phyloP scores from a whole-genome alignment of 148 eudicot genomes.

The Vaccinium darrowii region DNA sequence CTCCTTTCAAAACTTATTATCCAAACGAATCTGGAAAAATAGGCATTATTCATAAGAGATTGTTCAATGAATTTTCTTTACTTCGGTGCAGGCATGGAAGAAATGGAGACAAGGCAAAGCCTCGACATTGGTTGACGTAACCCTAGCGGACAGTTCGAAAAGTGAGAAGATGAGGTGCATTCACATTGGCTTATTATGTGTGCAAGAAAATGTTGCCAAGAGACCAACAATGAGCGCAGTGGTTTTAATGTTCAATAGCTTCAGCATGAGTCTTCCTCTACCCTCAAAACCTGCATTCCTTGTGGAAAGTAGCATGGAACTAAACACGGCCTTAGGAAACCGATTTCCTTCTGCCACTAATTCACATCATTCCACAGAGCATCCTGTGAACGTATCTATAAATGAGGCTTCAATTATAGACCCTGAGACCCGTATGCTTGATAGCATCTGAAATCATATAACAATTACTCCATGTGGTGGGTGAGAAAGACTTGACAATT shows the following conservation, averaged over 20 bases:
- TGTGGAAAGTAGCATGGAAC: background rate
- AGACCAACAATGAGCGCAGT: conserved; percentile 40
- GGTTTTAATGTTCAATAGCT: conserved; percentile 32
- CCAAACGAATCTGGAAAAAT: too few relatives aligned
- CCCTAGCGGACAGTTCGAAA: background rate
- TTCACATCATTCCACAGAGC: background rate
- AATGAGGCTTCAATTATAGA: conserved; percentile 22
- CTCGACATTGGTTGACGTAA: background rate
- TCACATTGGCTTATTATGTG: conserved; percentile 35
- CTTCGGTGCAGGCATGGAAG: conserved; percentile 16
- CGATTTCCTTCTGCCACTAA: background rate
- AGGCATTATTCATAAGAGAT: too few relatives aligned
- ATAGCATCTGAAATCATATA: background rate
- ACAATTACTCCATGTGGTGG: too few relatives aligned
- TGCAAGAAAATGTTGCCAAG: conserved; percentile 29
- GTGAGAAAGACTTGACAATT: too few relatives aligned
- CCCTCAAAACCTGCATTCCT: conserved; percentile 33
- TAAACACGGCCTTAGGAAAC: background rate
- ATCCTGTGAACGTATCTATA: background rate
- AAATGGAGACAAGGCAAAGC: conserved; percentile 10
- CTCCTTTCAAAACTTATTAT: too few relatives aligned
- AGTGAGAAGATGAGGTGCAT: conserved; percentile 12
- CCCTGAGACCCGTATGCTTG: background rate
- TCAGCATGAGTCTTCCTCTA: conserved; percentile 16
- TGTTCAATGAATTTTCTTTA: background rate